Evolutionary conservation across 176 grass and related monocot species (phyloP), one percentile per base, ranked within the genome.

Genomic region (Guadua angustifolia): DNA sequence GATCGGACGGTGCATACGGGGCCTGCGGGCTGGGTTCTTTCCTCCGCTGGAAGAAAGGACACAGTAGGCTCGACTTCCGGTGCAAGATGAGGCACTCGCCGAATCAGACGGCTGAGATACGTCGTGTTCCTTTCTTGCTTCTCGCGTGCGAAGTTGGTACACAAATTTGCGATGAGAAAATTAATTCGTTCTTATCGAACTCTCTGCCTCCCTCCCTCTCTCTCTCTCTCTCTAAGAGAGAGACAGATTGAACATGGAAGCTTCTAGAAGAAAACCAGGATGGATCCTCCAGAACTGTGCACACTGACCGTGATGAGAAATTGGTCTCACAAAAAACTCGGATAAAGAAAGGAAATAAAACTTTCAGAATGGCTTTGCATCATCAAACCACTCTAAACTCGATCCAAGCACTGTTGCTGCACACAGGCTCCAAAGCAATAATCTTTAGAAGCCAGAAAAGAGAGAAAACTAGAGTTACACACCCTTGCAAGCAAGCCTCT

Each of bases 371-470:
- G 44, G 17, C 21, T 12, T 12, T 29, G 17, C 57, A 25, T 39
- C 39, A 87, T 16, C 26, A 56, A 35, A 55, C 43, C 39, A 62
- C 29, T 50, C 26, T 36, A 36, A 6, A 26, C 35, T 79, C 21
- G 39, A 83, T 65, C 80, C 65, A 69, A 71, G 11, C 17, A 59
- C 56, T 71, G 64, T 83, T 39, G 45, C 75, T 35, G 40, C 63
- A 88, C 75, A 87, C 68, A 83, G 55, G 8, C 53, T 73, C 66
- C 74, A 83, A 94, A 78, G 12, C 74, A 81, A 45, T 21, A 29
- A 40, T 51, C 73, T 24, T 25, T 12, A 61, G 19, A 90, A 88
- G 26, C 43, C 14, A 83, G 11, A 57, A 71, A 86, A 60, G 63
- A 29, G 62, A 25, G 17, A 67, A 45, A 60, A 80, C 9, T 18